Conservation (phyloP, 2,329 filamentous ascomycete genomes). For the Chaetomiaceae sp. region DNA sequence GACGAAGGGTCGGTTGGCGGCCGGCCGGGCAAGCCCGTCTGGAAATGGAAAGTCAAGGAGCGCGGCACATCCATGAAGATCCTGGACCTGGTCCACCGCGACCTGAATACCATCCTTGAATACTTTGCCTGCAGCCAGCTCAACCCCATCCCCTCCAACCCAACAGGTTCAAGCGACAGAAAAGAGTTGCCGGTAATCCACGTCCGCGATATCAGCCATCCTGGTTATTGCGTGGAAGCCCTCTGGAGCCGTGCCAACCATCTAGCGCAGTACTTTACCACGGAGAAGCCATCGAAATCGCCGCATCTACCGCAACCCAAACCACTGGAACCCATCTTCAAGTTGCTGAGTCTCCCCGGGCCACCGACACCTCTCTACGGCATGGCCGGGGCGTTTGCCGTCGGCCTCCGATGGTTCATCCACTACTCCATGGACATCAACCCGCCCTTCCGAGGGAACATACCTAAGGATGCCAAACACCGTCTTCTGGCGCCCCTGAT, state of each 20-base stretch:
- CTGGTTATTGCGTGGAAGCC: background rate
- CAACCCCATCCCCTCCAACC: background rate
- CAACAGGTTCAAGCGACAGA: rapidly evolving
- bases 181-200: background rate
- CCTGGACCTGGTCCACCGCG: constrained; percentile 3
- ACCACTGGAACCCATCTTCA: background rate
- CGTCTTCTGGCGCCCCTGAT: background rate
- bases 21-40: background rate
- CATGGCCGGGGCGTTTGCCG: constrained; percentile 8
- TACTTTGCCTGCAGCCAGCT: background rate
- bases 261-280: background rate
- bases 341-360: background rate
- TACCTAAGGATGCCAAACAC: background rate
- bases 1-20: background rate
- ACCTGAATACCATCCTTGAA: background rate
- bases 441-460: constrained; percentile 4
- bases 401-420: constrained; percentile 2
- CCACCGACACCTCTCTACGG: background rate
- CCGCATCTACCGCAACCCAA: too few species aligned
- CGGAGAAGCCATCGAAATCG: too few species aligned
- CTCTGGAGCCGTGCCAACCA: background rate
- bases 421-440: constrained; percentile 7
- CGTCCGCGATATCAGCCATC: constrained; percentile 1
- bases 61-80: constrained; percentile 10
- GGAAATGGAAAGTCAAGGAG: constrained; percentile 10